Evolutionary conservation across 305 asterid species (phyloP), one percentile per base, ranked within the genome.

Genomic region (Rubia balearica): DNA sequence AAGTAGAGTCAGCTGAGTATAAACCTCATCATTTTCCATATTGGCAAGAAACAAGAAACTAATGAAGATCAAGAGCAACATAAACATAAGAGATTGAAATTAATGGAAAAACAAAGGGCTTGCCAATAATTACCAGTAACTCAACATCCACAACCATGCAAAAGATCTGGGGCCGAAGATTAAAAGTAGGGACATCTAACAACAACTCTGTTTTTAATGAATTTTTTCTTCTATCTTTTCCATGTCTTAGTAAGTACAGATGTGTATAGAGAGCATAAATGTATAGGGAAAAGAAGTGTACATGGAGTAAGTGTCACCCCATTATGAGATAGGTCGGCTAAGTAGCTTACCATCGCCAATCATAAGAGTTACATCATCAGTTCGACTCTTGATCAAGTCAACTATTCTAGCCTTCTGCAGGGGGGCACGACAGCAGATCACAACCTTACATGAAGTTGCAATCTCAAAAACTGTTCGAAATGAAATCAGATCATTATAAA

Each of bases 21-120:
- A 91, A 65, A 94, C 97, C 84, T 94, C 99, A 81, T 94, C 99
- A 81, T 89, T 94, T 82, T 94, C 98, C 91, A 30, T 96, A 97
- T 97, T 94, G 70, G 74, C 11, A 72, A 57, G 71, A 65, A 46
- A 48, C 27, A 65, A 45, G n/a, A 51, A 61, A 48, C 66, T 16
- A 74, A 21, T 24, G 61, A 41, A 21, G 40, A 68, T 30, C 7
- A 38, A 62, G 1, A 51, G 16, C 70, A 68, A 19, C 30, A 77
- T n/a, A 92, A 83, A 24, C 27, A 1, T 24, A 24, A 24, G 1
- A 55, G 21, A 55, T 61, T 61, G 59, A 33, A 71, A 43, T 61
- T 55, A 2, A 22, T 1, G 33, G 36, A 57, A 19, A 57, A 57
- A 57, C 36, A 56, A 1, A 46, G 55, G 68, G 51, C 7, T n/a